Evolutionary conservation across 345 rosid genomes (phyloP), one percentile per base, ranked within the genome.

Genomic region (Lepidium didymum): DNA sequence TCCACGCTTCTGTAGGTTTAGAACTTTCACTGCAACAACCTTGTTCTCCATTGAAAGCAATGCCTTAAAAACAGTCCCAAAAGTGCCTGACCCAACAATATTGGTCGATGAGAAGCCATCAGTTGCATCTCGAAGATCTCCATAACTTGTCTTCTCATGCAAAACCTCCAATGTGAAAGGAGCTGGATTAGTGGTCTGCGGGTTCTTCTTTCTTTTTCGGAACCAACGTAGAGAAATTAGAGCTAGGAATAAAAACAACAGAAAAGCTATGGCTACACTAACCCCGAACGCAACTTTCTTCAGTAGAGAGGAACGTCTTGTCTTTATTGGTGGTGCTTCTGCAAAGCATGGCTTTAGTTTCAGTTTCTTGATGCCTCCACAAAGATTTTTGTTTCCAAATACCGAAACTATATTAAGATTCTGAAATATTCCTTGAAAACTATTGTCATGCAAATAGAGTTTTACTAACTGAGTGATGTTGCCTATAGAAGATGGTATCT

Each of bases 1-100:
- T 71, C 81, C 82, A 34, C 8, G 73, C 54, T 49, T 72, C 29
- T 67, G 63, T 56, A 85, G 40, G 56, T 82, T 55, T 11, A 85
- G 49, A 25, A 82, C 77, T 51, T 81, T 81, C 8, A 81, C 65
- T 0, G 82, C 80, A 18, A 78, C 49, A 19, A 41, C 23, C 19
- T 53, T 65, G 18, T 41, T 67, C 14, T 37, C 15, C 0, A 2
- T 3, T 0, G 45, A 14, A 3, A 64, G 57, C 0, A 50, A 49
- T 8, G 47, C 68, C 3, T 64, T 64, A 50, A 13, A 64, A 6
- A 64, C 57, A 36, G 23, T n/a, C 4, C 68, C 68, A 64, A 64
- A 64, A 25, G 37, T 64, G 10, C 58, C 58, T 14, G 36, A 64
- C 1, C 68, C 68, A 5, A 64, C 0, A 15, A 27, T 0, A 29